A percentile compares a stretch with the other conserved stretches of the same genome.
Evolutionary conservation across 805 yeast species (phyloP).

Genomic region (Geotrichum ghanense): DNA sequence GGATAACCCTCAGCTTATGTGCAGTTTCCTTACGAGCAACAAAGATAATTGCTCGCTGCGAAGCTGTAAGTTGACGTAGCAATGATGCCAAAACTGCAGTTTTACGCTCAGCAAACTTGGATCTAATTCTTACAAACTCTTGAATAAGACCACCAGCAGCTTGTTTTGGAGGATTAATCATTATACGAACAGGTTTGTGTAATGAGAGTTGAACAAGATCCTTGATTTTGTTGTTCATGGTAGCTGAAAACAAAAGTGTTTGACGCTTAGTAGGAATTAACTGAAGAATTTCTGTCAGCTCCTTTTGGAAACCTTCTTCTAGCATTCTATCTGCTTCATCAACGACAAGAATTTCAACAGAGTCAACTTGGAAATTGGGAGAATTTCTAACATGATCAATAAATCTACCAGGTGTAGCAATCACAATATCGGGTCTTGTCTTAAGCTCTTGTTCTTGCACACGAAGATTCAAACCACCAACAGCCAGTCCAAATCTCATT

Average conservation of each 20-base stretch:
- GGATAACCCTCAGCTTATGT: slow-evolving; percentile 74
- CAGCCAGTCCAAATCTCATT: slow-evolving; percentile 85
- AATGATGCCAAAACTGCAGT: slow-evolving; percentile 73
- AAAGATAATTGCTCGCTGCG: slow-evolving; percentile 74
- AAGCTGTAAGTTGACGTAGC: slow-evolving; percentile 55
- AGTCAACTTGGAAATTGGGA: slow-evolving; percentile 80
- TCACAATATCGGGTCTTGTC: slow-evolving; percentile 86
- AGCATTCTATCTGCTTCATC: slow-evolving; percentile 99
- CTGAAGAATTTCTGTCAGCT: slow-evolving; percentile 78
- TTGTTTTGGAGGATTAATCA: slow-evolving; percentile 59
- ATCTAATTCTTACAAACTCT: slow-evolving; percentile 81
- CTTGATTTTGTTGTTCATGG: slow-evolving; percentile 82
- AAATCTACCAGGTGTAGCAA: slow-evolving; percentile 98
- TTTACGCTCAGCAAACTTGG: slow-evolving; percentile 44
- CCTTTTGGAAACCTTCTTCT: slow-evolving; percentile 97
- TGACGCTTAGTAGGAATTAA: slow-evolving; percentile 87
- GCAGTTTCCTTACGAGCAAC: slow-evolving; percentile 89
- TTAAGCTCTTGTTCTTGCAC: slow-evolving; percentile 93
- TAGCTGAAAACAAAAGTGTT: slow-evolving; percentile 90
- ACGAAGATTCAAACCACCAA: slow-evolving; percentile 92
- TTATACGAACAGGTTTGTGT: slow-evolving; percentile 81
- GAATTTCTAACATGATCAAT: slow-evolving; percentile 96
- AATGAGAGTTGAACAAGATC: slow-evolving; percentile 79
- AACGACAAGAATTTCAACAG: slow-evolving; percentile 81
- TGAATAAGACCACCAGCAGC: slow-evolving; percentile 86